These are phyloP conservation scores for Fusarium metavorans DNA, from an alignment of 2,329 filamentous ascomycete genomes.

Conservation along the genomic window DNA sequence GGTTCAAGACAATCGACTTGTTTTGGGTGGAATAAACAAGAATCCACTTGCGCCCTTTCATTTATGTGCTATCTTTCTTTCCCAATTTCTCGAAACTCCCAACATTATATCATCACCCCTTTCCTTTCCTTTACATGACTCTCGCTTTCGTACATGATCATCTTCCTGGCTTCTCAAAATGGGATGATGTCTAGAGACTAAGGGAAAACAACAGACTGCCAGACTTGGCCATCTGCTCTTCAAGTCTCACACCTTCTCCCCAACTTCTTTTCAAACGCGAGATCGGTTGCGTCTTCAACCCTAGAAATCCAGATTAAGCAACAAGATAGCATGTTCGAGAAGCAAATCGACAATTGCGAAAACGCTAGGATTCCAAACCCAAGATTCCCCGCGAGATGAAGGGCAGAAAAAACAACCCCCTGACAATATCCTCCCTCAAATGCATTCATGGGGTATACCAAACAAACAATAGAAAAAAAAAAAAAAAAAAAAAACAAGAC, in stretches of 20 bases:
- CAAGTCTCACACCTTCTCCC: background rate
- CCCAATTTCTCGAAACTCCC: slow-evolving; percentile 31
- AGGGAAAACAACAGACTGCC: slow-evolving; percentile 8
- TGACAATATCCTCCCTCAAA: slow-evolving; percentile 35
- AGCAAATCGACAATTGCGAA: slow-evolving; percentile 19
- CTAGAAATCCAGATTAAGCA: slow-evolving; percentile 9
- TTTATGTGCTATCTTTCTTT: slow-evolving; percentile 30
- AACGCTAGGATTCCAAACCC: slow-evolving; percentile 32
- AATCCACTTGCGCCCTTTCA: slow-evolving; percentile 31
- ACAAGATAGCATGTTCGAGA: slow-evolving; percentile 16
- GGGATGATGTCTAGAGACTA: slow-evolving; percentile 43
- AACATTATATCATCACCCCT: slow-evolving; percentile 37
- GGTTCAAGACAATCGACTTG: slow-evolving; percentile 30
- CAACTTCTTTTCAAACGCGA: background rate
- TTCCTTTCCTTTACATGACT: slow-evolving; percentile 31
- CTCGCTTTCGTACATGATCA: slow-evolving; percentile 37
- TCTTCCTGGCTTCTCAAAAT: slow-evolving; percentile 13
- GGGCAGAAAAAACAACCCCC: slow-evolving; percentile 16
- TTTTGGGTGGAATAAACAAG: slow-evolving; percentile 28
- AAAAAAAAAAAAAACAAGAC: slow-evolving; percentile 20
- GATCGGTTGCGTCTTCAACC: background rate
- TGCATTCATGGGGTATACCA: slow-evolving; percentile 42
- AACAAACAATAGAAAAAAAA: slow-evolving; percentile 34
- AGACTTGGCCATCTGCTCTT: background rate
- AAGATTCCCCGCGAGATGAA: slow-evolving; percentile 14